Evolutionary conservation across 75 land plant genomes (phyloP).

Genomic region (Picea sitchensis): DNA sequence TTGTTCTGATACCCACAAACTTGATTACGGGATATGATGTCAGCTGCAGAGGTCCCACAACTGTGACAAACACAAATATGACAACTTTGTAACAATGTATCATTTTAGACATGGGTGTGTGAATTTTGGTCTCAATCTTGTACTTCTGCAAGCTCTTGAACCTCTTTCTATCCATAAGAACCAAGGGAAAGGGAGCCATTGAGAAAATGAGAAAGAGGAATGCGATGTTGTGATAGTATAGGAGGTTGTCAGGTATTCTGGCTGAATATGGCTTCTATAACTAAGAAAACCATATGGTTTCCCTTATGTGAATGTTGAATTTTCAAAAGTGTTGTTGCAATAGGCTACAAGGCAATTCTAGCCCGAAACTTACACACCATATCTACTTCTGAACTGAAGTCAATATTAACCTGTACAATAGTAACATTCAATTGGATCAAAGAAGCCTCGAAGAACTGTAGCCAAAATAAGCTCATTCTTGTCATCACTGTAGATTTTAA

Average conservation of each 20-base stretch:
- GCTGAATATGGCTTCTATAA: too few relatives aligned
- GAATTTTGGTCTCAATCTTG: constrained; percentile 84
- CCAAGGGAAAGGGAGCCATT: constrained; percentile 54
- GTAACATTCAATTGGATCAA: too few relatives aligned
- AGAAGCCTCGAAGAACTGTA: too few relatives aligned
- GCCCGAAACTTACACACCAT: too few relatives aligned
- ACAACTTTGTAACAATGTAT: constrained; percentile 69
- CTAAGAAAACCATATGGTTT: too few relatives aligned
- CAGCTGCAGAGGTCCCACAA: constrained; percentile 81
- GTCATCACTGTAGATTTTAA: too few relatives aligned
- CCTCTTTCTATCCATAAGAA: constrained; percentile 31
- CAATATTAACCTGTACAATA: too few relatives aligned
- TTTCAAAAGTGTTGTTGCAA: too few relatives aligned
- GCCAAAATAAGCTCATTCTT: too few relatives aligned
- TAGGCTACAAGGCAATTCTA: too few relatives aligned
- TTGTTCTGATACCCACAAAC: neutral
- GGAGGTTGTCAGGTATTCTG: constrained; percentile 13
- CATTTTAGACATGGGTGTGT: constrained; percentile 21
- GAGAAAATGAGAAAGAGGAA: constrained; percentile 67
- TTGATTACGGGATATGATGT: constrained; percentile 66
- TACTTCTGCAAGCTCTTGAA: constrained; percentile 21
- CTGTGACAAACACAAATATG: constrained; percentile 50
- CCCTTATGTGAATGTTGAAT: too few relatives aligned
- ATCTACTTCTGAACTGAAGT: too few relatives aligned
- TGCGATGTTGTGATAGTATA: constrained; percentile 68